A percentile compares a stretch with the other conserved stretches of the same genome.
These are phyloP conservation scores for Nicotiana paniculata DNA, from an alignment of 257 asterid species.

Conservation along the genomic window DNA sequence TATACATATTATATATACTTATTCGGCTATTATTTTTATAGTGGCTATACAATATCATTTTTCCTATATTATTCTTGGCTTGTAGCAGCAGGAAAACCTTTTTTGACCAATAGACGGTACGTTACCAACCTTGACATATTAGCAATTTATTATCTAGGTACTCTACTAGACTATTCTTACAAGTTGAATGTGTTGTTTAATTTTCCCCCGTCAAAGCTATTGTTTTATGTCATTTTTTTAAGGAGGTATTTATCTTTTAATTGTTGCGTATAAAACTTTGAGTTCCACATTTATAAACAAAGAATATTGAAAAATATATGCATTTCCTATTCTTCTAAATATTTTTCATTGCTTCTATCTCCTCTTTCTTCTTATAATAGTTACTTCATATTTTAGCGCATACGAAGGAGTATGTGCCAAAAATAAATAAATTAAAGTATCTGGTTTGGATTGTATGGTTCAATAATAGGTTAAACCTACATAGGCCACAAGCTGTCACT, in stretches of 20 bases:
- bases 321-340: not conserved
- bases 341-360: not conserved
- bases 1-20: too few relatives aligned
- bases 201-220: not conserved
- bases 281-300: not conserved
- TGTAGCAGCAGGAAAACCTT: not conserved
- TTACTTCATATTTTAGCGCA: not conserved
- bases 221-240: not conserved
- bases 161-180: not conserved
- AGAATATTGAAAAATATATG: not conserved
- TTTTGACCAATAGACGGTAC: not conserved
- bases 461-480: not conserved
- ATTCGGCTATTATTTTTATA: too few relatives aligned
- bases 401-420: not conserved
- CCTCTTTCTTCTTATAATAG: not conserved
- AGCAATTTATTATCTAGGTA: not conserved
- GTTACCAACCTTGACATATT: not conserved
- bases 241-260: not conserved
- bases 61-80: not conserved
- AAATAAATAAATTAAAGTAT: not conserved
- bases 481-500: constrained; percentile 8
- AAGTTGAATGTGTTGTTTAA: not conserved
- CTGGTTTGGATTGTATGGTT: not conserved
- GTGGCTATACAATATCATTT: too few relatives aligned
- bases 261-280: not conserved